These are phyloP conservation scores for Pyricularia sp. DNA, from an alignment of 2,329 filamentous ascomycete genomes.

Conservation along the genomic window DNA sequence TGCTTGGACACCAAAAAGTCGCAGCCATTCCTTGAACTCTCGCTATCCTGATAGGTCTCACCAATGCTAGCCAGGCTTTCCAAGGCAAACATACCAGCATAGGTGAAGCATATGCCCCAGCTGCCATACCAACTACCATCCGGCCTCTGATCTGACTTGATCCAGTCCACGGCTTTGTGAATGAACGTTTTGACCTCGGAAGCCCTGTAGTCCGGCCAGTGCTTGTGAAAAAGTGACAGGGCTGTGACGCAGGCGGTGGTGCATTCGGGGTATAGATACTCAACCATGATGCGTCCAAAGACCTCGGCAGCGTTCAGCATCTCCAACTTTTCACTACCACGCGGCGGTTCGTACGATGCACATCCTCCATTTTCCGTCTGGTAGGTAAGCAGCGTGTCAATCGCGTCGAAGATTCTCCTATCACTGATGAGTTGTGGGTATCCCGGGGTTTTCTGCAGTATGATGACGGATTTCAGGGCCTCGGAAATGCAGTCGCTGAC, in stretches of 20 bases:
- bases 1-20: constrained; percentile 79
- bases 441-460: constrained; percentile 61
- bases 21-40: constrained; percentile 60
- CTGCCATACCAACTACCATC: constrained; percentile 97
- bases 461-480: constrained; percentile 72
- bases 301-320: constrained; percentile 90
- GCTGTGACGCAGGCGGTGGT: constrained; percentile 90
- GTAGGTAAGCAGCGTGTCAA: constrained; percentile 84
- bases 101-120: constrained; percentile 98
- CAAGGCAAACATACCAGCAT: constrained; percentile 90
- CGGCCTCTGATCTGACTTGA: constrained; percentile 60
- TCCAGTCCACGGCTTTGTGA: constrained; percentile 62
- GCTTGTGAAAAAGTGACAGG: constrained; percentile 64
- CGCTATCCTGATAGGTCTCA: constrained; percentile 66
- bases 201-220: constrained; percentile 69
- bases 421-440: constrained; percentile 66
- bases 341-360: constrained; percentile 76
- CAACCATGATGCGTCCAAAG: constrained; percentile 94
- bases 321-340: constrained; percentile 68
- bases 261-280: constrained; percentile 97
- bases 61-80: constrained; percentile 73
- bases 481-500: constrained; percentile 93
- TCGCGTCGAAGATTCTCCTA: constrained; percentile 68
- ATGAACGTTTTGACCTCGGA: constrained; percentile 65
- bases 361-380: constrained; percentile 80